Conservation (phyloP, 2,329 filamentous ascomycete species). For the Penicillium polonicum region DNA sequence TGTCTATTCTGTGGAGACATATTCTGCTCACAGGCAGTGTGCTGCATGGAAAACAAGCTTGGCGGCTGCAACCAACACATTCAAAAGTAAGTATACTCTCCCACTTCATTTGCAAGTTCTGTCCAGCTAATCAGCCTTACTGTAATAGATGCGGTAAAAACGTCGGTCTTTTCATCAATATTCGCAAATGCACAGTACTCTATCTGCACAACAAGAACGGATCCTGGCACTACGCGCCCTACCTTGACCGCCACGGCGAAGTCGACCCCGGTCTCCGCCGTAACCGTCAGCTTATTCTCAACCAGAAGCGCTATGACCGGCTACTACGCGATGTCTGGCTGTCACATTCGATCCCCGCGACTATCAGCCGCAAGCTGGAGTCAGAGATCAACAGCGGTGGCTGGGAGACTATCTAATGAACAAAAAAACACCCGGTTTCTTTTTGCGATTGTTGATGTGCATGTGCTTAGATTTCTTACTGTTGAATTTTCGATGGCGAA, state of each 20-base stretch:
- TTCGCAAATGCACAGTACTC: conserved; percentile 90
- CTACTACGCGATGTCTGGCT: conserved; percentile 84
- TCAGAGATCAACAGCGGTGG: conserved; percentile 95
- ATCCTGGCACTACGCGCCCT: conserved; percentile 83
- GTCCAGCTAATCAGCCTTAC: conserved; percentile 15
- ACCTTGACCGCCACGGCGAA: conserved; percentile 94
- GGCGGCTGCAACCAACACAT: conserved; percentile 92
- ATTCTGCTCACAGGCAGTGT: conserved; percentile 90
- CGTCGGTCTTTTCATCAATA: conserved; percentile 92
- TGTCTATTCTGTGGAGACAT: conserved; percentile 97
- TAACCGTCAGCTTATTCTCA: conserved; percentile 84
- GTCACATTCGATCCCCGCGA: conserved; percentile 79
- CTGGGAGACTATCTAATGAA: conserved; percentile 69
- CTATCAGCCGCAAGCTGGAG: conserved; percentile 86
- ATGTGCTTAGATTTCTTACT: conserved; percentile 6
- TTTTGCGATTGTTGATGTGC: not conserved
- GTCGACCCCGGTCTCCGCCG: conserved; percentile 86
- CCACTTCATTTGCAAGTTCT: not conserved
- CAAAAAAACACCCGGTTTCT: conserved; percentile 4
- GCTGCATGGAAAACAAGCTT: conserved; percentile 70
- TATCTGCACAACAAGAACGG: conserved; percentile 81
- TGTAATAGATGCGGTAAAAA: conserved; percentile 73
- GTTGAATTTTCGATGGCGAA: conserved; percentile 3
- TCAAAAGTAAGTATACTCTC: conserved; percentile 60
- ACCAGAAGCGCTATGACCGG: conserved; percentile 89